Conservation (phyloP, 345 rosid species). For the Gossypium ekmanianum region DNA sequence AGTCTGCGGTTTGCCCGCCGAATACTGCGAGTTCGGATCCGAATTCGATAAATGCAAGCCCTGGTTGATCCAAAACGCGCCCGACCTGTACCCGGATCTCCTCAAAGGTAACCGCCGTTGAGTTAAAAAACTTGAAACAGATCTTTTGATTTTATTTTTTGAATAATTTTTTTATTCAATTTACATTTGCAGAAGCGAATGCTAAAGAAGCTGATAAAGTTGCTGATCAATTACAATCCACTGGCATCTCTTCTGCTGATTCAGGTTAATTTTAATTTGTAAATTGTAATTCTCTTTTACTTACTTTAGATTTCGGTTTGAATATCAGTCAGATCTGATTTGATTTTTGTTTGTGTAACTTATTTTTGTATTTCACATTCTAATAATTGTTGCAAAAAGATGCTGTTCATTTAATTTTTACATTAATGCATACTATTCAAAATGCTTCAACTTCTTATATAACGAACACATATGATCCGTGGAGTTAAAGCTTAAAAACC, state of each 20-base stretch:
- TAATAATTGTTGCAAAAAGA: neutral
- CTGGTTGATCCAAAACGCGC: constrained; percentile 46
- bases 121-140: neutral
- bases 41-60: constrained; percentile 49
- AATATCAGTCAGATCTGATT: constrained; percentile 2
- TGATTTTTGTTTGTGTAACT: neutral
- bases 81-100: constrained; percentile 49
- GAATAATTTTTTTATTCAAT: neutral
- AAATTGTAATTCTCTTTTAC: neutral
- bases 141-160: neutral
- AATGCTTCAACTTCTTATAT: neutral
- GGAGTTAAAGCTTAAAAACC: neutral
- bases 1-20: constrained; percentile 43
- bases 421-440: neutral
- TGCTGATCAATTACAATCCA: constrained; percentile 29
- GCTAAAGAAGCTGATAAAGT: constrained; percentile 31
- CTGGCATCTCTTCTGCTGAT: constrained; percentile 23
- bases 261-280: constrained; percentile 7
- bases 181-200: constrained; percentile 18
- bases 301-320: neutral
- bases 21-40: constrained; percentile 51
- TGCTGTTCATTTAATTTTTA: too few species aligned
- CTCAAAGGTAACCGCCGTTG: constrained; percentile 24
- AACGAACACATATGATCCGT: neutral
- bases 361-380: constrained; percentile 3